A percentile compares a stretch with the other conserved stretches of the same genome.
These are phyloP conservation scores for Penicillium crustosum DNA, from an alignment of 2,329 filamentous ascomycete species.

Conservation along the genomic window DNA sequence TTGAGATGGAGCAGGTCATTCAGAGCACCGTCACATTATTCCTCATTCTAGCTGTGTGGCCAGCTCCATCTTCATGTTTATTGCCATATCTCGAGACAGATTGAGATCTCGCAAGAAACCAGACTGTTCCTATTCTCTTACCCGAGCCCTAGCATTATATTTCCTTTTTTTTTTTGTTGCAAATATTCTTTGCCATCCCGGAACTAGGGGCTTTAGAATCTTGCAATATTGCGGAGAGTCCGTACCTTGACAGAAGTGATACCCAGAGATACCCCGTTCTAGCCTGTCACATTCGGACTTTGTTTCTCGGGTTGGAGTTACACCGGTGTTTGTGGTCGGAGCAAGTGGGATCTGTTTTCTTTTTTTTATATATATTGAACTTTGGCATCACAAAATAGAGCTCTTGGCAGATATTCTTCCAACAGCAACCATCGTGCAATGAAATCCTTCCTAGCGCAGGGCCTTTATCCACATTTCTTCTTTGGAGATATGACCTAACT, in stretches of 20 bases:
- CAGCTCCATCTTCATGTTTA: background rate
- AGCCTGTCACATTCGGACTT: background rate
- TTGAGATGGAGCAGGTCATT: background rate
- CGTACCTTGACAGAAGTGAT: background rate
- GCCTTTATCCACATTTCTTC: background rate
- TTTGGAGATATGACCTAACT: background rate
- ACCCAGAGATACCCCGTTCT: background rate
- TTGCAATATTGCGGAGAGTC: background rate
- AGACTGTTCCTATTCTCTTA: background rate
- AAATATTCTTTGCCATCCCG: background rate
- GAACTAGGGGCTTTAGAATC: background rate
- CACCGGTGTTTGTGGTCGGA: background rate
- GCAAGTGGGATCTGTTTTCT: background rate
- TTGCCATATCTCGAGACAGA: constrained; percentile 6
- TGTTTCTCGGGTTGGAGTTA: background rate
- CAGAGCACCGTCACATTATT: background rate
- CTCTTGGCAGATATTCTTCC: background rate
- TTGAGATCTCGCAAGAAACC: constrained; percentile 3
- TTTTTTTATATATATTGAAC: background rate
- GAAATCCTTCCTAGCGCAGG: background rate
- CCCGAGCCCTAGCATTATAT: background rate
- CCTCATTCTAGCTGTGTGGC: background rate
- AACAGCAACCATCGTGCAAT: background rate
- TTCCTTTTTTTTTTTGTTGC: background rate
- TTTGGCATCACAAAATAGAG: background rate